Evolutionary conservation across 2,329 filamentous ascomycete species (phyloP).

Genomic region (Colletotrichum chrysophilum): DNA sequence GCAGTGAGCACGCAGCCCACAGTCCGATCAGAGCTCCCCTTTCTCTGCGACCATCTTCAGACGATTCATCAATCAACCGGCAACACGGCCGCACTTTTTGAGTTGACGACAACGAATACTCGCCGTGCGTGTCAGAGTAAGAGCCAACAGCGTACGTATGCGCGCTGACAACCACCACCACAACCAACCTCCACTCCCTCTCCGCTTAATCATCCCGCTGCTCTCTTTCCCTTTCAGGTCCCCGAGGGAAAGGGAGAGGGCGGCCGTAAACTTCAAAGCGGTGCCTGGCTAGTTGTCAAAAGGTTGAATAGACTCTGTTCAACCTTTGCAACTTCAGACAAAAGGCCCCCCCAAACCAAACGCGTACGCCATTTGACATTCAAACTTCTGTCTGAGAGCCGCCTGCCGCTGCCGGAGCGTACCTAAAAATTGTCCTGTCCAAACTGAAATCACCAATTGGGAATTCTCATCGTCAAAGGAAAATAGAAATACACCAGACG

Average conservation of each 20-base stretch:
- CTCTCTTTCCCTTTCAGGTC: not conserved
- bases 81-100: not conserved
- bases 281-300: not conserved
- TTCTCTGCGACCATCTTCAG: not conserved
- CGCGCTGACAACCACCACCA: not conserved
- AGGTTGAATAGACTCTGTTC: not conserved
- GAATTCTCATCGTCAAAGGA: not conserved
- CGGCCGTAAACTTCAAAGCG: not conserved
- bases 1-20: not conserved
- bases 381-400: not conserved
- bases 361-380: not conserved
- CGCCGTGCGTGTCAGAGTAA: not conserved
- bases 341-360: not conserved
- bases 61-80: conserved; percentile 10
- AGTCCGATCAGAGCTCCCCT: not conserved
- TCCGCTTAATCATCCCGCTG: not conserved
- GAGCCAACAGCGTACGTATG: not conserved
- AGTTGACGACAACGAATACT: conserved; percentile 2
- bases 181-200: not conserved
- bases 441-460: not conserved
- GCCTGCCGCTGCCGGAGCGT: not conserved
- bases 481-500: not conserved
- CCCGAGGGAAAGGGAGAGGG: not conserved
- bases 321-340: not conserved
- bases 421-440: not conserved